A percentile compares a stretch with the other conserved stretches of the same genome.
phyloP scores from a whole-genome alignment of 2,329 filamentous ascomycete genomes.

The Ascochyta fabae region DNA sequence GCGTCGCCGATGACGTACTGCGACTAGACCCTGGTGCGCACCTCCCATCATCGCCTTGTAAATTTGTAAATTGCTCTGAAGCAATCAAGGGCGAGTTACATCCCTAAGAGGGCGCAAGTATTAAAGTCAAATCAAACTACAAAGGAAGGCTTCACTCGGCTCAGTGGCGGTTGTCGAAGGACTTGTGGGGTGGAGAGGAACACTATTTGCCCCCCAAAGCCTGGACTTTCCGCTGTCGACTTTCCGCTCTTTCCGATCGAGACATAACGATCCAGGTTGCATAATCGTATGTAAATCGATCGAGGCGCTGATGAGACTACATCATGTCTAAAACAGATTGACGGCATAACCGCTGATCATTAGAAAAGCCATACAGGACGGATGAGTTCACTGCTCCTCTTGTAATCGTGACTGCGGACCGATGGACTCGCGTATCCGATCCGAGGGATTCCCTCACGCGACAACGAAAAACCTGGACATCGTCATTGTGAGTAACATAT shows the following conservation, averaged over 20 bases:
- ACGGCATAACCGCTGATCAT: slow-evolving; percentile 6
- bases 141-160: slow-evolving; percentile 1
- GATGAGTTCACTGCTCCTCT: slow-evolving; percentile 1
- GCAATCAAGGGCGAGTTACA: not conserved
- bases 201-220: not conserved
- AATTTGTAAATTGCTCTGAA: not conserved
- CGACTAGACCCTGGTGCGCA: slow-evolving; percentile 26
- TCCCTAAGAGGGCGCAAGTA: not conserved
- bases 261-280: slow-evolving; percentile 1
- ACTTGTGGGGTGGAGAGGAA: not conserved
- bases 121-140: slow-evolving; percentile 3
- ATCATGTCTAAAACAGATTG: slow-evolving; percentile 5
- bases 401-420: slow-evolving; percentile 14
- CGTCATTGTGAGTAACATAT: slow-evolving; percentile 28
- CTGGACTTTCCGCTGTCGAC: slow-evolving; percentile 5
- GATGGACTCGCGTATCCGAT: slow-evolving; percentile 14
- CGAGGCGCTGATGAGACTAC: not conserved
- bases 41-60: slow-evolving; percentile 15
- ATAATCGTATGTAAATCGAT: slow-evolving; percentile 6
- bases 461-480: slow-evolving; percentile 31
- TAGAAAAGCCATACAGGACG: slow-evolving; percentile 3
- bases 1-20: slow-evolving; percentile 24
- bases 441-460: slow-evolving; percentile 21
- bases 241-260: slow-evolving; percentile 7
- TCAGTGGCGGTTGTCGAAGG: slow-evolving; percentile 4